Evolutionary conservation across 495 filamentous ascomycete genomes (phyloP).

Genomic region (Penicillium chermesinum): DNA sequence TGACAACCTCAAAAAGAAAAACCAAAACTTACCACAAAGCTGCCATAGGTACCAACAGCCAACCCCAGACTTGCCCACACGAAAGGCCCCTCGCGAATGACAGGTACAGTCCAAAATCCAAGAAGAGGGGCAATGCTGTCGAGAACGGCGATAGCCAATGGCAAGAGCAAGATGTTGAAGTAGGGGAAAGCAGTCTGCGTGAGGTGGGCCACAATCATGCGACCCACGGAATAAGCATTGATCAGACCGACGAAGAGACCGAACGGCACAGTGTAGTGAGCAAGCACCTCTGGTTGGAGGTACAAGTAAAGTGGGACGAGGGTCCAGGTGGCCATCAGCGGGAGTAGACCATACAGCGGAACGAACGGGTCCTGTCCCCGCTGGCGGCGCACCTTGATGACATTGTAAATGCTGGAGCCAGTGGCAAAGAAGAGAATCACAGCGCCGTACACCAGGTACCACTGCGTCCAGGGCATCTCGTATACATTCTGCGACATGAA

Average conservation of each 20-base stretch:
- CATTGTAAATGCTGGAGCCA: constrained; percentile 63
- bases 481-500: constrained; percentile 67
- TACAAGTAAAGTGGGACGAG: constrained; percentile 72
- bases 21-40: constrained; percentile 67
- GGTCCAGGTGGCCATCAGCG: constrained; percentile 70
- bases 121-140: constrained; percentile 70
- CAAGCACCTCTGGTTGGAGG: constrained; percentile 77
- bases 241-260: constrained; percentile 77
- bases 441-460: constrained; percentile 89
- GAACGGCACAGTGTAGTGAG: constrained; percentile 80
- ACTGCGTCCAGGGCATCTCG: constrained; percentile 76
- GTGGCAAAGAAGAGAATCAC: constrained; percentile 82
- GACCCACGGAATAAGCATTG: constrained; percentile 90
- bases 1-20: neutral
- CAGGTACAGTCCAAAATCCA: constrained; percentile 69
- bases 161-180: constrained; percentile 67
- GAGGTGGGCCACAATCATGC: constrained; percentile 91
- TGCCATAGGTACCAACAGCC: constrained; percentile 82
- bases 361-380: constrained; percentile 62
- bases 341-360: constrained; percentile 75
- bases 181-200: constrained; percentile 81
- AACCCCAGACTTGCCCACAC: constrained; percentile 78
- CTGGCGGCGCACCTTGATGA: constrained; percentile 70
- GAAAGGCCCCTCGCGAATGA: constrained; percentile 79
- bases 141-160: constrained; percentile 66